These are phyloP conservation scores for Suhomyces wounanorum DNA, from an alignment of 1,139 yeast genomes.

Conservation along the genomic window DNA sequence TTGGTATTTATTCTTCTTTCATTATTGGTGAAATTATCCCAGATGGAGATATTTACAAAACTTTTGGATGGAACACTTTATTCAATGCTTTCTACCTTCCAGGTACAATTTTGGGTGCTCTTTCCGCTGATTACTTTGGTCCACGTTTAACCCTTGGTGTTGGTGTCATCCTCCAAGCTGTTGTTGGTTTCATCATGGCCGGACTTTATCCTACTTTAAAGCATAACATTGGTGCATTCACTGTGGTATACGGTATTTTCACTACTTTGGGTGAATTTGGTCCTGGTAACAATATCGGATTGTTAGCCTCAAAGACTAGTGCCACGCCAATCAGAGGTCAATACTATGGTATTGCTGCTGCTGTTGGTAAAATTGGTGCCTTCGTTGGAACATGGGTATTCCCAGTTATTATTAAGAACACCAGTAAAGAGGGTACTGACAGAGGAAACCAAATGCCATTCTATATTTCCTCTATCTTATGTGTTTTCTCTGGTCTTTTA, in stretches of 20 bases:
- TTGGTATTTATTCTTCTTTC: conserved; percentile 76
- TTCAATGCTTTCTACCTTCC: conserved; percentile 87
- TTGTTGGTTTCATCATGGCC: conserved; percentile 86
- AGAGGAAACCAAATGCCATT: conserved; percentile 74
- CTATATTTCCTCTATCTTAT: conserved; percentile 76
- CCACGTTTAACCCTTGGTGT: conserved; percentile 74
- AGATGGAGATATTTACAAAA: conserved; percentile 62
- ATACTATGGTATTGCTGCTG: conserved; percentile 90
- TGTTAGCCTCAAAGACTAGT: conserved; percentile 81
- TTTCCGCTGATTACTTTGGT: conserved; percentile 81
- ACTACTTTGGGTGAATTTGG: conserved; percentile 89
- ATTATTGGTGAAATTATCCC: conserved; percentile 65
- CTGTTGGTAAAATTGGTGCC: conserved; percentile 88
- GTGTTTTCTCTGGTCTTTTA: conserved; percentile 68
- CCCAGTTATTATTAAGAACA: conserved; percentile 62
- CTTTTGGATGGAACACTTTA: conserved; percentile 92
- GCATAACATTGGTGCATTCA: conserved; percentile 71
- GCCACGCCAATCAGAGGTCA: conserved; percentile 90
- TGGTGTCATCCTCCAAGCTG: conserved; percentile 74
- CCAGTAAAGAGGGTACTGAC: conserved; percentile 44
- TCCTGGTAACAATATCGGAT: conserved; percentile 90
- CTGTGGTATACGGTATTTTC: conserved; percentile 85
- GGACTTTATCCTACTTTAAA: conserved; percentile 59
- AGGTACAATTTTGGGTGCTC: conserved; percentile 84
- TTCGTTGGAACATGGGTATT: conserved; percentile 88